These are phyloP conservation scores for Kwoniella bestiolae DNA, from an alignment of 768 basidiomycete species.

Conservation along the genomic window DNA sequence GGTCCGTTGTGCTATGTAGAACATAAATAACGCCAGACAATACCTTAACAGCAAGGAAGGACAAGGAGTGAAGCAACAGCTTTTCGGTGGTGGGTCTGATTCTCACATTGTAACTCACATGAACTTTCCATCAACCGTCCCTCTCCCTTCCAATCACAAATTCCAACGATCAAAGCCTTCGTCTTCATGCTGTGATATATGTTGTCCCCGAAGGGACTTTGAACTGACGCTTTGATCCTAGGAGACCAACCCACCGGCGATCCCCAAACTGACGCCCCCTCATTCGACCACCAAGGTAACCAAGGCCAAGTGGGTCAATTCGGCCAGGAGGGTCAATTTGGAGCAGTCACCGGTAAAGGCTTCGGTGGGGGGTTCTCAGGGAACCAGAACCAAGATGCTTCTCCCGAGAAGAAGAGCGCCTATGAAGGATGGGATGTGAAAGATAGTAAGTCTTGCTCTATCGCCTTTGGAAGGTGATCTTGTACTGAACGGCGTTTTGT, in stretches of 20 bases:
- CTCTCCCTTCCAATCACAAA: too few relatives aligned
- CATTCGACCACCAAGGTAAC: conserved; percentile 33
- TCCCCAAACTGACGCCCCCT: conserved; percentile 16
- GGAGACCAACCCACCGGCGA: conserved; percentile 21
- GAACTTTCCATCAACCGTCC: too few relatives aligned
- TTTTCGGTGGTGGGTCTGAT: conserved; percentile 26
- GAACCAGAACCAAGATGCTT: not conserved
- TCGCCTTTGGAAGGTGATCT: too few relatives aligned
- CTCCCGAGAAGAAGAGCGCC: conserved; percentile 16
- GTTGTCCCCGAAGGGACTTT: too few relatives aligned
- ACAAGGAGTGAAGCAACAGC: conserved; percentile 24
- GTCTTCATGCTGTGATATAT: too few relatives aligned
- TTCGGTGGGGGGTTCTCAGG: conserved; percentile 29
- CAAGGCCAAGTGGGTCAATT: conserved; percentile 31
- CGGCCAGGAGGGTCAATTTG: conserved; percentile 35
- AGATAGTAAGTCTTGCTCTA: conserved; percentile 17
- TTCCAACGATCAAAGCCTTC: too few relatives aligned
- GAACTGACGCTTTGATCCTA: not conserved
- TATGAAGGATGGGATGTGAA: conserved; percentile 19
- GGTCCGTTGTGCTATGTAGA: conserved; percentile 14
- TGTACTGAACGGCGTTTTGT: too few relatives aligned
- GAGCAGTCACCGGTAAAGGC: conserved; percentile 32
- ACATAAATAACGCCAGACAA: conserved; percentile 37
- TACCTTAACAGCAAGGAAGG: conserved; percentile 38
- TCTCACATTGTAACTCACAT: too few relatives aligned